Evolutionary conservation across 805 yeast species (phyloP), one percentile per base, ranked within the genome.

Genomic region (Cyberlindnera maclurae): DNA sequence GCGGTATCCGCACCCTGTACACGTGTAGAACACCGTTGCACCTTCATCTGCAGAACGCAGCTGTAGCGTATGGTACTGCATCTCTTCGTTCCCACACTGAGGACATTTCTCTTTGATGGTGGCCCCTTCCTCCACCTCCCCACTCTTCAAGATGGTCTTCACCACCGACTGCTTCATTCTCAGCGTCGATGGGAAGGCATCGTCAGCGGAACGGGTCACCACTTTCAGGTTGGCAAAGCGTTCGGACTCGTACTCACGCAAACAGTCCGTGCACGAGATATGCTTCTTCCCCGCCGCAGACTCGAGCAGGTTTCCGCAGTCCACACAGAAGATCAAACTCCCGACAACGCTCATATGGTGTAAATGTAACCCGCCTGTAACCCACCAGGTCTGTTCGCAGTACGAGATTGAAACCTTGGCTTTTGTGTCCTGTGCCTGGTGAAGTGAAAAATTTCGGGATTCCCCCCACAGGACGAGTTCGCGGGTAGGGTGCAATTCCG

Each of bases 11-110:
- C 99, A 93, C 31, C 74, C 67, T 1, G 95, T 82, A 69, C 98
- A 93, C 1, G 98, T 90, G 66, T 93, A 94, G 60, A 93, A 93
- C 27, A 93, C 97, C 9, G 99, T 93, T 22, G 98, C 95, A 73
- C 98, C 99, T 73, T 93, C 99, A 72, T 93, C 99, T 1, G 98
- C 99, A 39, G 96, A 84, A 66, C 99, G 79, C 52, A 93, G 73
- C 64, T 93, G 99, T 50, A 93, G 69, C 4, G 98, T 93, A 58
- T 93, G 97, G 60, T 90, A 93, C 59, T 81, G 89, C 98, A 94
- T 94, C 63, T 93, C 97, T 57, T 93, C 97, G 63, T 89, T 76
- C 36, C 95, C 96, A 75, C 98, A 93, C 63, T 89, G 79, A n/a
- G 97, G 97, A 71, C 99, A 93, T 58, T 84, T 89, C 62, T 93